Percentiles rank a stretch among this genome's conserved stretches.
Evolutionary conservation across 306 rosid species (phyloP).

Genomic region (Chamaecrista fasciculata): DNA sequence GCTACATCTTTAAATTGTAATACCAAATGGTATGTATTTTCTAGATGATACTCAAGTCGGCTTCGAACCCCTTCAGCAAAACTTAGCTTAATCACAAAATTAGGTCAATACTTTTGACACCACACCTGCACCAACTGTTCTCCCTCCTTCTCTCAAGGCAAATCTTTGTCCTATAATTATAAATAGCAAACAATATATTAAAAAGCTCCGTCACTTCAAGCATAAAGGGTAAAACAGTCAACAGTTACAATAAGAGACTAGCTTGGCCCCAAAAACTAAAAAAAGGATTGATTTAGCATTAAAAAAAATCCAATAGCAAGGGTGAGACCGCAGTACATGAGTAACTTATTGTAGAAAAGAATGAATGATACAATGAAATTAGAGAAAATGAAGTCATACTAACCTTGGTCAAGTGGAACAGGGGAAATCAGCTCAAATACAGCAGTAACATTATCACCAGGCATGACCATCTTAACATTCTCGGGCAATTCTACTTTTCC

Average conservation of each 20-base stretch:
- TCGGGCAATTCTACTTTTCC: constrained; percentile 94
- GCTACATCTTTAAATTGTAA: constrained; percentile 33
- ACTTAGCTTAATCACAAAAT: constrained; percentile 27
- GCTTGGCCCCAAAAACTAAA: too few species aligned
- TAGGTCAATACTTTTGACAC: constrained; percentile 82
- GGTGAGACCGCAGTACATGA: background rate
- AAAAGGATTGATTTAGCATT: too few species aligned
- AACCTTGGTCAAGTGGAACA: constrained; percentile 93
- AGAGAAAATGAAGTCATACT: constrained; percentile 20
- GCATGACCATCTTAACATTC: constrained; percentile 96
- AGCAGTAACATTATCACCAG: constrained; percentile 95
- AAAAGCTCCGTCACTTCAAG: background rate
- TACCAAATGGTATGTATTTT: constrained; percentile 38
- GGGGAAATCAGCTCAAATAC: constrained; percentile 77
- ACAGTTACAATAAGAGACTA: background rate
- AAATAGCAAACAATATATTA: constrained; percentile 22
- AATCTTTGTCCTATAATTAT: constrained; percentile 86
- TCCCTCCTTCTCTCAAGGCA: constrained; percentile 98
- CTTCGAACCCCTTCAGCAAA: constrained; percentile 27
- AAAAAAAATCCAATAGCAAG: background rate
- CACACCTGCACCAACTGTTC: constrained; percentile 99
- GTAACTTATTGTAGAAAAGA: background rate
- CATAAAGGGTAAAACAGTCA: background rate
- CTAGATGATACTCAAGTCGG: constrained; percentile 30
- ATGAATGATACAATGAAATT: background rate